Base-by-base conservation (phyloP, 139 green algal species). In the Eudorina sp. region DNA sequence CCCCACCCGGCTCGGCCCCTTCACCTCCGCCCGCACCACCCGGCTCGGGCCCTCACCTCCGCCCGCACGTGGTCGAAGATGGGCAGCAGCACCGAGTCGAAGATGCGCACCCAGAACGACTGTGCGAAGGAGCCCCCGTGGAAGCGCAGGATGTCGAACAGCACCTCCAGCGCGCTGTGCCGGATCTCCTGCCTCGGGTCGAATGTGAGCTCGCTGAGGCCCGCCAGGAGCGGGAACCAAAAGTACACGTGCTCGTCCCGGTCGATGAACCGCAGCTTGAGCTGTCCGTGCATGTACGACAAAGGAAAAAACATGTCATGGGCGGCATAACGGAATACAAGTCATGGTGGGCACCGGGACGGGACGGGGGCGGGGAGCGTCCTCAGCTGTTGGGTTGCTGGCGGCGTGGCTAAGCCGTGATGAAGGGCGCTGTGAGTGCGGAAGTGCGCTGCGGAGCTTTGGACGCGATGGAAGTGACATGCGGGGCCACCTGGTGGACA, bases 181-280 rank as follows among this genome's bases (percentile, higher is more conserved):
- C 98, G 90, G 80, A 99, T 97, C 85, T 99, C 96, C 0, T 92
- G 91, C 11, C 97, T 91, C 4, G 97, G 96, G 92, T 99, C 98
- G 91, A 99, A 99, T 0, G 98, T 98, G 27, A 99, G 94, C 92
- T 99, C 98, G 2, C 92, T 97, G 31, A 99, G 94, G 4, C 98
- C 98, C 27, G 97, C 98, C 58, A 99, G 95, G 81, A 99, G 92
- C 21, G 98, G 98, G 94, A 99, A 99, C 98, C 98, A 99, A 90
- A 99, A 99, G 94, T 99, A 99, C 84, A 99, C 93, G 88, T 99
- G 97, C 85, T 98, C 95, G 68, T 99, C 96, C 18, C 89, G 81
- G 84, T 95, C 92, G 13, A 94, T 86, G 89, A 95, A 95, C 66
- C 82, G 82, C 13, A 88, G 66, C 48, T 78, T 72, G 23, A 74